These are phyloP conservation scores for Clitopilus passeckerianus DNA, from an alignment of 768 basidiomycete species.

Conservation along the genomic window DNA sequence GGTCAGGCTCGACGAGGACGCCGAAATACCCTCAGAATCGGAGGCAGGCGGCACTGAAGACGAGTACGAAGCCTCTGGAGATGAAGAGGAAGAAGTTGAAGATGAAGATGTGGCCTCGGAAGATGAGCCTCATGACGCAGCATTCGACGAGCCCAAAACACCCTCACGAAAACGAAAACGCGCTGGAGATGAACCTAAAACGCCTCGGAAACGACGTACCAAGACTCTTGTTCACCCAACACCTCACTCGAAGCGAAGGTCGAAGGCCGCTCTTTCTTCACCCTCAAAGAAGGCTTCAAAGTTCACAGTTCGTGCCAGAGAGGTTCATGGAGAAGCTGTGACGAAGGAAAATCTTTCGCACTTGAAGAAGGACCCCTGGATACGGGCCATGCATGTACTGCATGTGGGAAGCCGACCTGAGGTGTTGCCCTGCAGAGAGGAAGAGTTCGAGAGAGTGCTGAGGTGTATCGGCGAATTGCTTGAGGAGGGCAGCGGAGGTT, in stretches of 20 bases:
- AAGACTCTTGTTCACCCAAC: constrained; percentile 56
- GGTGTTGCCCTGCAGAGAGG: constrained; percentile 81
- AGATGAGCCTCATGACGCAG: constrained; percentile 28
- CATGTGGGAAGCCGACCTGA: constrained; percentile 94
- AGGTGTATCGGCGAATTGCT: constrained; percentile 77
- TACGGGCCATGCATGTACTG: constrained; percentile 83
- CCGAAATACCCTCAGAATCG: constrained; percentile 21
- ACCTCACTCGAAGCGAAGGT: constrained; percentile 71
- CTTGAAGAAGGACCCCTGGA: constrained; percentile 72
- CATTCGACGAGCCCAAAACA: constrained; percentile 28
- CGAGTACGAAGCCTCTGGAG: constrained; percentile 17
- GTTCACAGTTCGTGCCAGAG: constrained; percentile 21
- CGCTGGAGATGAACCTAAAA: constrained; percentile 16
- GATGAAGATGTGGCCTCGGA: constrained; percentile 19
- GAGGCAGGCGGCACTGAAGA: constrained; percentile 20
- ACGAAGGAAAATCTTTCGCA: constrained; percentile 33
- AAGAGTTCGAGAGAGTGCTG: constrained; percentile 75
- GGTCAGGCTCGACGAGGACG: constrained; percentile 11
- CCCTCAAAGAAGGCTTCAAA: constrained; percentile 15
- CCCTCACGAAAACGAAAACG: constrained; percentile 31
- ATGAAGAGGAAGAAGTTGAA: constrained; percentile 13
- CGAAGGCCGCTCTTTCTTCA: constrained; percentile 17
- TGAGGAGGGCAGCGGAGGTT: constrained; percentile 92
- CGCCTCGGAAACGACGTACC: constrained; percentile 26
- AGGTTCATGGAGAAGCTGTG: constrained; percentile 18